Evolutionary conservation across 257 asterid genomes (phyloP), one percentile per base, ranked within the genome.

Genomic region (Fraxinus pennsylvanica): DNA sequence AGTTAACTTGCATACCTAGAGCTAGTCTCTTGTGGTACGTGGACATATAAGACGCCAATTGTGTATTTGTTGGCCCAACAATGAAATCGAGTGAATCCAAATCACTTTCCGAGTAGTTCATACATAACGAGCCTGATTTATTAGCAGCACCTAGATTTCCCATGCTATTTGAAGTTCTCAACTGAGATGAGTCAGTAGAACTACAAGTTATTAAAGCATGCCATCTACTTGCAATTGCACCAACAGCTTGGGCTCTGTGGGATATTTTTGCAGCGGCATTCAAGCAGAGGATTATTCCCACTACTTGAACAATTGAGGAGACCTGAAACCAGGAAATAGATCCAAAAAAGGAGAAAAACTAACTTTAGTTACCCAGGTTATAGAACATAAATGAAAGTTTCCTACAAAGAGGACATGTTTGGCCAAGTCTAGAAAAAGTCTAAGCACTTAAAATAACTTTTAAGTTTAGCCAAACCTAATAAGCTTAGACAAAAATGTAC

Each of bases 11-110:
- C 85, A 52, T 91, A 93, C 98, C 98, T 83, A 93, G 83, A 71
- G 97, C 92, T 81, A 89, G 91, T 80, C 95, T 84, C 87, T 89
- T 91, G 85, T 93, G 98, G 85, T 91, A 92, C 21, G 92, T 89
- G 47, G 97, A 87, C 91, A 89, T 84, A 77, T 88, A 86, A 30
- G 94, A 85, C 0, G 88, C 87, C 79, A 89, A 85, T 72, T 90
- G 93, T 27, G 92, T 81, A 81, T 85, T 88, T 47, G 86, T 79
- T 6, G 92, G 91, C 13, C 82, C 77, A 25, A 92, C 47, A 29
- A 83, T 38, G 75, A 86, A 90, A 84, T 93, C 96, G 59, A 88
- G 57, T 0, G 92, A 91, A 79, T 91, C 97, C 89, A 89, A 78
- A 86, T 91, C 96, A 59, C 93, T 89, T 74, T 89, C 94, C 1